phyloP scores from a whole-genome alignment of 192 early-diverging fungal species.

The Coemansia sp. region DNA sequence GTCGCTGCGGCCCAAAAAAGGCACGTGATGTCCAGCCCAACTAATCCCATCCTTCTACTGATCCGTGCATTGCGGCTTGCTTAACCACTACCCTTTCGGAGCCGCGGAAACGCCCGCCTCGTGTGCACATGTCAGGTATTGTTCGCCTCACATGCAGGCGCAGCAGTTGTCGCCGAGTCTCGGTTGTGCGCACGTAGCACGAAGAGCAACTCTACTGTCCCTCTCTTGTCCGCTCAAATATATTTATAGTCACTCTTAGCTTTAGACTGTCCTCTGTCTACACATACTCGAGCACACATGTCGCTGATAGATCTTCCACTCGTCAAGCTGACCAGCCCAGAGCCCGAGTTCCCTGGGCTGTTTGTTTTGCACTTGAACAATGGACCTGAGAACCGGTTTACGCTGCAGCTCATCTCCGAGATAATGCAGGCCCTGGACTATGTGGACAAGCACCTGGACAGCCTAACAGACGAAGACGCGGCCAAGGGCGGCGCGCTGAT shows the following conservation, averaged over 20 bases:
- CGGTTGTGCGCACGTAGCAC: too few relatives aligned
- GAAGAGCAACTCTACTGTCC: too few relatives aligned
- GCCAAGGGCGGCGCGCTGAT: slow-evolving; percentile 55
- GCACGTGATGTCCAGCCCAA: too few relatives aligned
- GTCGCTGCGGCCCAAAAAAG: too few relatives aligned
- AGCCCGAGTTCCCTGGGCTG: slow-evolving; percentile 32
- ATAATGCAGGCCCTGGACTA: slow-evolving; percentile 58
- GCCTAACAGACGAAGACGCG: slow-evolving; percentile 30
- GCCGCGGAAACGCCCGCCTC: too few relatives aligned
- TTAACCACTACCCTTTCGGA: too few relatives aligned
- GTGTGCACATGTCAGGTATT: too few relatives aligned
- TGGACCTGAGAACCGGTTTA: slow-evolving; percentile 66
- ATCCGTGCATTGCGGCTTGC: too few relatives aligned
- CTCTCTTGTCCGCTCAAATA: neutral
- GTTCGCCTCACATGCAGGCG: too few relatives aligned
- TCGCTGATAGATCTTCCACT: slow-evolving; percentile 38
- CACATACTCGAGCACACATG: slow-evolving; percentile 3
- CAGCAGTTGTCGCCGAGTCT: too few relatives aligned
- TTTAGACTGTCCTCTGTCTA: too few relatives aligned
- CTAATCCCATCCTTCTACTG: too few relatives aligned
- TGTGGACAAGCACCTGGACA: slow-evolving; percentile 49
- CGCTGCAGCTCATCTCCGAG: slow-evolving; percentile 52
- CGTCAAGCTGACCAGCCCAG: slow-evolving; percentile 40
- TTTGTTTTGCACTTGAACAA: slow-evolving; percentile 64
- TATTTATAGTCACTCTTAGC: neutral